Evolutionary conservation across 257 asterid genomes (phyloP).

Genomic region (Salvia miltiorrhiza): DNA sequence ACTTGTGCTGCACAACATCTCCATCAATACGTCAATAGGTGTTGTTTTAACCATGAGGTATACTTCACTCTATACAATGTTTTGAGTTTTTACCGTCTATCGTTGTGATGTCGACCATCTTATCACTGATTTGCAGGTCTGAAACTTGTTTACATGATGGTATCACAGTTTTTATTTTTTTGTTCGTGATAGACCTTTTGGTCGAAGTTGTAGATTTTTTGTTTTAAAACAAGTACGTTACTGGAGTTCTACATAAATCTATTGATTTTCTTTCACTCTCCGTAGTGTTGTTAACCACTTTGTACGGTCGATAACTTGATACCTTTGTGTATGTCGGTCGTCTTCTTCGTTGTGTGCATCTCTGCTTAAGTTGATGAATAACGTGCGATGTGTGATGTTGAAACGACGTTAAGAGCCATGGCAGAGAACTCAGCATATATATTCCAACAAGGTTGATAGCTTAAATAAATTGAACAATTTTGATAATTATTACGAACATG

Average conservation of each 20-base stretch:
- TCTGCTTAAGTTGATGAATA: too few species aligned
- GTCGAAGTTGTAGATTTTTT: neutral
- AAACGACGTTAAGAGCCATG: too few species aligned
- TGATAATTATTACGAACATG: neutral
- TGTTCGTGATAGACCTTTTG: neutral
- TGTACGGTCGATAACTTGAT: neutral
- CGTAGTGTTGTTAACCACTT: neutral
- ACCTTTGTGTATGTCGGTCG: neutral
- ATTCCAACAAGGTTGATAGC: too few species aligned
- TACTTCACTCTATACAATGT: neutral
- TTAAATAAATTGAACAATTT: too few species aligned
- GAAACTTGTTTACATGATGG: neutral
- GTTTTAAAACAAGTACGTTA: neutral
- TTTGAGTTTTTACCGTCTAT: neutral
- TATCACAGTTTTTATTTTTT: neutral
- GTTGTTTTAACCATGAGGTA: conserved; percentile 22
- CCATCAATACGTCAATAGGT: neutral
- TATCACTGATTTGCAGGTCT: conserved; percentile 2
- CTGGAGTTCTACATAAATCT: neutral
- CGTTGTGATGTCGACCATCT: neutral
- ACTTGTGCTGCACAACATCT: conserved; percentile 16
- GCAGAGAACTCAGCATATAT: too few species aligned
- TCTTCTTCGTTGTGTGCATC: neutral
- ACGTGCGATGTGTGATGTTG: too few species aligned
- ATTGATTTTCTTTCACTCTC: neutral